Conservation (phyloP, 345 rosid species). For the Citrus australasica region DNA sequence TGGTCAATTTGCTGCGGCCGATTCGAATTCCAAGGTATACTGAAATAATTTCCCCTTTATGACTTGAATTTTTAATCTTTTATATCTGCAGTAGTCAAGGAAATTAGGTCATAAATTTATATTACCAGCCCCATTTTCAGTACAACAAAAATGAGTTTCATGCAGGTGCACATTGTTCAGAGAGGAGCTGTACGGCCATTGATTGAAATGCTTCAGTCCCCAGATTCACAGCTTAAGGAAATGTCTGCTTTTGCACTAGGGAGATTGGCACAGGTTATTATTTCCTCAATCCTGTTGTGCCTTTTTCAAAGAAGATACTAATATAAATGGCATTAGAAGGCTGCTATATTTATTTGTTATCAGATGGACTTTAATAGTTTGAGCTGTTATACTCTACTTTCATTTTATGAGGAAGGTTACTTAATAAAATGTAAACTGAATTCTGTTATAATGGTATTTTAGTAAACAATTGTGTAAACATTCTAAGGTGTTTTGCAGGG, state of each 20-base stretch:
- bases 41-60: neutral
- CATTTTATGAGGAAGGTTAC: neutral
- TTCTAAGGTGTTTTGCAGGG: neutral
- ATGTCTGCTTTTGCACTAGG: conserved; percentile 87
- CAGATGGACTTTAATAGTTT: neutral
- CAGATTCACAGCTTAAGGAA: conserved; percentile 63
- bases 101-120: neutral
- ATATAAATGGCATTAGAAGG: neutral
- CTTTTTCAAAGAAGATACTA: neutral
- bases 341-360: neutral
- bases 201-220: conserved; percentile 60
- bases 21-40: conserved; percentile 74
- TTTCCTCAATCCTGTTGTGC: neutral
- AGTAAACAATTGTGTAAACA: neutral
- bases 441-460: neutral
- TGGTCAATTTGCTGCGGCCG: conserved; percentile 82
- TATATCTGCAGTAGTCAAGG: neutral
- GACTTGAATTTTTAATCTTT: neutral
- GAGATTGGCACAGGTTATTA: conserved; percentile 73
- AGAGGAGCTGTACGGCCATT: conserved; percentile 72
- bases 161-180: conserved; percentile 81
- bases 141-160: conserved; percentile 1
- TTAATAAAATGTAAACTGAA: neutral
- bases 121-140: neutral
- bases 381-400: neutral